These are phyloP conservation scores for Darksidea phi DNA, from an alignment of 495 filamentous ascomycete species.

Conservation along the genomic window DNA sequence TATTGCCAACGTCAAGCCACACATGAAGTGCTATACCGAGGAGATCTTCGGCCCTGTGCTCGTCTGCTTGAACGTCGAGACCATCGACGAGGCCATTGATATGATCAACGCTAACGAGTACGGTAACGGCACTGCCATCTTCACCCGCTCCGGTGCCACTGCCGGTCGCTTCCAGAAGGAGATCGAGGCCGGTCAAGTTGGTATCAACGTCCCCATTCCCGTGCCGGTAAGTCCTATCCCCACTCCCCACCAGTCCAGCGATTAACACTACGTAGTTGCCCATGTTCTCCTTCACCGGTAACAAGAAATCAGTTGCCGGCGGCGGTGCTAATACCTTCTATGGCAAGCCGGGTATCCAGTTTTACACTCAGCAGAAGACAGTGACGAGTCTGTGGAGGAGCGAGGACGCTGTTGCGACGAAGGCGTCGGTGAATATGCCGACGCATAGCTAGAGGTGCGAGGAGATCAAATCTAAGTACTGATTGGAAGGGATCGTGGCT, in stretches of 20 bases:
- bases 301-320: constrained; percentile 94
- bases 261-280: constrained; percentile 40
- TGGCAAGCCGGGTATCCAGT: constrained; percentile 83
- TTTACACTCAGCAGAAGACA: constrained; percentile 97
- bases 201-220: constrained; percentile 67
- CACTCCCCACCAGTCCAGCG: neutral
- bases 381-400: constrained; percentile 88
- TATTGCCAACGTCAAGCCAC: constrained; percentile 84
- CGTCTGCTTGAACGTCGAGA: constrained; percentile 78
- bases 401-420: constrained; percentile 76
- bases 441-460: constrained; percentile 56
- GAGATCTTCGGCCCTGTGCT: constrained; percentile 98
- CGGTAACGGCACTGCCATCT: constrained; percentile 69
- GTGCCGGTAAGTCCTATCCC: constrained; percentile 64
- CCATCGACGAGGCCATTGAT: constrained; percentile 72
- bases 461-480: neutral
- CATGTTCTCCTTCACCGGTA: constrained; percentile 97
- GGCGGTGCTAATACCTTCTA: constrained; percentile 95
- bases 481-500: no score
- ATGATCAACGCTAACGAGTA: constrained; percentile 69
- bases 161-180: constrained; percentile 65
- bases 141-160: constrained; percentile 62
- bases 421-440: constrained; percentile 91
- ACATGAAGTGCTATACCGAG: constrained; percentile 93
- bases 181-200: constrained; percentile 77